phyloP scores from a whole-genome alignment of 1,284 basidiomycete species.

The Tilletia indica region DNA sequence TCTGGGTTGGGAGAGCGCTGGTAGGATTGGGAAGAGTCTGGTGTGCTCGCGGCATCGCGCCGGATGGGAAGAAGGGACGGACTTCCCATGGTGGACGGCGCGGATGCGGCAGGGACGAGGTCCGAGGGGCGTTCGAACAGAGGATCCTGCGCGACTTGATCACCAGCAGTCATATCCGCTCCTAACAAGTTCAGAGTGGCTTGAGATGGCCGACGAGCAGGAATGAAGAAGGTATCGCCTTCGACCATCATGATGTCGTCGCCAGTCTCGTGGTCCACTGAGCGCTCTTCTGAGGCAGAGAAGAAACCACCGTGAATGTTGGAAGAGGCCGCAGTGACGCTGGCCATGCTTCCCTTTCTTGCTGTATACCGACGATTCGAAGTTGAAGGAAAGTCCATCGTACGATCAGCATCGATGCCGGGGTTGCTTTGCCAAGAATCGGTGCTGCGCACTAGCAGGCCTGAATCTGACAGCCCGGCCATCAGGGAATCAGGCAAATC shows the following conservation, averaged over 20 bases:
- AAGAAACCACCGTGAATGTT: neutral
- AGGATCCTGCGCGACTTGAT: neutral
- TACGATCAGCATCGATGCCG: too few species aligned
- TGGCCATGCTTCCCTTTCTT: neutral
- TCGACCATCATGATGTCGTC: slow-evolving; percentile 2
- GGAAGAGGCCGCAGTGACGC: neutral
- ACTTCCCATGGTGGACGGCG: neutral
- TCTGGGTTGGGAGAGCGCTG: neutral
- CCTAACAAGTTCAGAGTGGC: neutral
- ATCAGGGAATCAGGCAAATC: neutral
- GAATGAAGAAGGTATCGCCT: neutral
- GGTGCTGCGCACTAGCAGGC: too few species aligned
- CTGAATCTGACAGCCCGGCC: too few species aligned
- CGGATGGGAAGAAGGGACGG: neutral
- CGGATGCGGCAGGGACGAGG: neutral
- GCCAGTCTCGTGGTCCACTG: neutral
- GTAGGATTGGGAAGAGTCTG: neutral
- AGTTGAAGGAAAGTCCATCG: too few species aligned
- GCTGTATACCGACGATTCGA: neutral
- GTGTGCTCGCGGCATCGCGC: neutral
- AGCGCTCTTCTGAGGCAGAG: neutral
- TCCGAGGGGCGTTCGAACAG: neutral
- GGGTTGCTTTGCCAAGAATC: too few species aligned
- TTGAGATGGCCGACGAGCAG: neutral
- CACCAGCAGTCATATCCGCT: too few species aligned